Evolutionary conservation across 495 filamentous ascomycete species (phyloP).

Genomic region (Xeromyces bisporus): DNA sequence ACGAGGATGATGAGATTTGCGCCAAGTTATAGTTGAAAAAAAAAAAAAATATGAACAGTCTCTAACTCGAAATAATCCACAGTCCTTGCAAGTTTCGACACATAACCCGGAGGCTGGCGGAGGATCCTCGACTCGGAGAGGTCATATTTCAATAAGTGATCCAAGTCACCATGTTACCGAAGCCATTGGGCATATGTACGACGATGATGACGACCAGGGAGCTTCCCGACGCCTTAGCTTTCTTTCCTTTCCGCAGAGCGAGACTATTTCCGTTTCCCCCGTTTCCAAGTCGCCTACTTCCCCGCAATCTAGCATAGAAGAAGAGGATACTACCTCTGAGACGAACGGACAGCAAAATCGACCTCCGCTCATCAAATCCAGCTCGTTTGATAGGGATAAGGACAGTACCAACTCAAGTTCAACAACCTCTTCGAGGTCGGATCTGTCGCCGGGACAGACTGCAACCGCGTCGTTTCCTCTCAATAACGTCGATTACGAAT

Average conservation of each 20-base stretch:
- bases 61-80: constrained; percentile 1
- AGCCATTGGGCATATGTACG: constrained; percentile 92
- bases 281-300: constrained; percentile 24
- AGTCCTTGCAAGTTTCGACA: constrained; percentile 29
- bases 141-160: constrained; percentile 58
- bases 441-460: constrained; percentile 45
- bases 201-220: constrained; percentile 54
- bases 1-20: too few relatives aligned
- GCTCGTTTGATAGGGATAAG: constrained; percentile 33
- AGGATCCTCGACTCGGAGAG: constrained; percentile 37
- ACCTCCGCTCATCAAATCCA: constrained; percentile 18
- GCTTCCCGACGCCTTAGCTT: constrained; percentile 49
- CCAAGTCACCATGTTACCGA: constrained; percentile 94
- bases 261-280: constrained; percentile 25
- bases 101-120: constrained; percentile 36
- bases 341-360: constrained; percentile 29
- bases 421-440: constrained; percentile 42
- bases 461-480: constrained; percentile 65
- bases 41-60: too few relatives aligned
- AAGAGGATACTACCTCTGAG: constrained; percentile 10
- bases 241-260: constrained; percentile 35
- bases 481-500: constrained; percentile 83
- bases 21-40: too few relatives aligned
- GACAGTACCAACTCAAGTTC: too few relatives aligned
- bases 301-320: constrained; percentile 17